These are phyloP conservation scores for Hymenoscyphus fraxineus DNA, from an alignment of 2,329 filamentous ascomycete genomes.

Conservation along the genomic window DNA sequence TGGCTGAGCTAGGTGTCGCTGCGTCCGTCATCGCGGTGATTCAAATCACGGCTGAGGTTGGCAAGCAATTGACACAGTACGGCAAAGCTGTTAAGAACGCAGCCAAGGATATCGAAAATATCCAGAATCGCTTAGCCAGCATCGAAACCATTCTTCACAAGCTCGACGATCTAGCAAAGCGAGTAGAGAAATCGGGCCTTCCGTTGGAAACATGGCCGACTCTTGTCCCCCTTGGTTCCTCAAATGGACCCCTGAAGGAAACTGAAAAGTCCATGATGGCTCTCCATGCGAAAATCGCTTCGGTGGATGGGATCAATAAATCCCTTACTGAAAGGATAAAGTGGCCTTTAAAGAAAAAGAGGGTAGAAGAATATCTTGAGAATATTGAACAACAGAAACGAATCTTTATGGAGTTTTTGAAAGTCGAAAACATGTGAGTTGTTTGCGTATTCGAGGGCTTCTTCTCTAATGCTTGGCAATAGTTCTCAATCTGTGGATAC, in stretches of 20 bases:
- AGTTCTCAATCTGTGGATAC: background rate
- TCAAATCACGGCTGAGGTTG: background rate
- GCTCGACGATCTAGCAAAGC: background rate
- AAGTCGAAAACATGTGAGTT: background rate
- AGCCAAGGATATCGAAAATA: background rate
- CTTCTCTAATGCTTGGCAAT: background rate
- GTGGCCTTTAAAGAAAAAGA: background rate
- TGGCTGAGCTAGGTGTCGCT: background rate
- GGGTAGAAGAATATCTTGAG: background rate
- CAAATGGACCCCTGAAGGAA: background rate
- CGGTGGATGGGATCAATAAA: background rate
- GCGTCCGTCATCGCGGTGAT: background rate
- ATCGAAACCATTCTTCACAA: background rate
- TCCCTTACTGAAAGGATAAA: background rate
- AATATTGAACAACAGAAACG: background rate
- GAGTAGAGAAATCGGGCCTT: background rate
- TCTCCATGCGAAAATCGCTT: background rate
- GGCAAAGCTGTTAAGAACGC: background rate
- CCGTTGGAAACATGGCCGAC: background rate
- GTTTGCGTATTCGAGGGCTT: background rate
- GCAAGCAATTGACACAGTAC: background rate
- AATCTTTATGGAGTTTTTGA: background rate
- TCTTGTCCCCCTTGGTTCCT: background rate
- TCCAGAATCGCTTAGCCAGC: background rate
- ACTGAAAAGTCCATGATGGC: background rate